phyloP scores from a whole-genome alignment of 176 grass and related monocot genomes.

The Phoenix roebelenii region DNA sequence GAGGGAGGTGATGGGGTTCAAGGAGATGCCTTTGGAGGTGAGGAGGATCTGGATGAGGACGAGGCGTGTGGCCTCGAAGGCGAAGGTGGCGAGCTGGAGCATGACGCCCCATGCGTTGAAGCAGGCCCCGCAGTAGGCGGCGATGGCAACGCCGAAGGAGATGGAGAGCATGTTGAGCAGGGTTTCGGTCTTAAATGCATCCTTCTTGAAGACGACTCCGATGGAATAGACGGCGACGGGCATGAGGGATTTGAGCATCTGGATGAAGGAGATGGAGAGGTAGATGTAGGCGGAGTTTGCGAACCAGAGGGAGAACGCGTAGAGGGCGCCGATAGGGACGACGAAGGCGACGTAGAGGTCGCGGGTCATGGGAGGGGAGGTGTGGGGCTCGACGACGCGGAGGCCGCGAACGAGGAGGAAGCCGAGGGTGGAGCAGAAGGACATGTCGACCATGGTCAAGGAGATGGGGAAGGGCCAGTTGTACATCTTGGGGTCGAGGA shows the following conservation, averaged over 20 bases:
- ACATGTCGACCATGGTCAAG: slow-evolving; percentile 91
- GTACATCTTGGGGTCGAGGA: slow-evolving; percentile 98
- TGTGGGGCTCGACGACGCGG: slow-evolving; percentile 58
- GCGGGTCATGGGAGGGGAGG: slow-evolving; percentile 56
- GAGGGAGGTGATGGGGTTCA: slow-evolving; percentile 92
- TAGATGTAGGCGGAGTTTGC: slow-evolving; percentile 98
- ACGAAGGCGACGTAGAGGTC: slow-evolving; percentile 65
- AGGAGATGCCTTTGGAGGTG: slow-evolving; percentile 88
- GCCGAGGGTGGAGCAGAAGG: slow-evolving; percentile 79
- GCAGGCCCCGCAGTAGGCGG: slow-evolving; percentile 78
- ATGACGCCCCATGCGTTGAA: slow-evolving; percentile 64
- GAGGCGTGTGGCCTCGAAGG: slow-evolving; percentile 74
- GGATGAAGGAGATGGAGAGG: slow-evolving; percentile 96
- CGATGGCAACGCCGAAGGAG: slow-evolving; percentile 89
- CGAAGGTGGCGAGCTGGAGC: slow-evolving; percentile 74
- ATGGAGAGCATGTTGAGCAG: slow-evolving; percentile 99
- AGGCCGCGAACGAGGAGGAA: slow-evolving; percentile 58
- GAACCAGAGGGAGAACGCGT: slow-evolving; percentile 95
- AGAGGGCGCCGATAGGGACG: slow-evolving; percentile 82
- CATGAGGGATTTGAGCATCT: slow-evolving; percentile 99
- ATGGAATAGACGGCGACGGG: slow-evolving; percentile 93
- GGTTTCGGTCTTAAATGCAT: slow-evolving; percentile 46
- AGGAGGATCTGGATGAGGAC: slow-evolving; percentile 98
- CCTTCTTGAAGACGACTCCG: slow-evolving; percentile 71
- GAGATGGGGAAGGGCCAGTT: slow-evolving; percentile 97